Percentiles rank a stretch among this genome's conserved stretches.
These are phyloP conservation scores for Neonectria sp. DNA, from an alignment of 2,329 filamentous ascomycete species.

Conservation along the genomic window DNA sequence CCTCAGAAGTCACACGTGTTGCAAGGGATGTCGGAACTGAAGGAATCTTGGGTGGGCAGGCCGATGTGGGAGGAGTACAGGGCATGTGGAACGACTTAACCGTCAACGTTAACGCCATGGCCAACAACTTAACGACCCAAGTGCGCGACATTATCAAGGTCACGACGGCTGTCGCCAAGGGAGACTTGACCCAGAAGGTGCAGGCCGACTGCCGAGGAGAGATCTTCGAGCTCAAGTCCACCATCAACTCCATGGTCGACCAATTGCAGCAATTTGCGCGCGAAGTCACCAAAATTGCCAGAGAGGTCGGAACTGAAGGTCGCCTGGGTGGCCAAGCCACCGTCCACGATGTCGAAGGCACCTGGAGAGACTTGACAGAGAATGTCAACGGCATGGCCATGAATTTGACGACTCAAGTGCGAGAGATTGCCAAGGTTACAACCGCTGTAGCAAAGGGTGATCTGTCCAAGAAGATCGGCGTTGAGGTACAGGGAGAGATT, in stretches of 20 bases:
- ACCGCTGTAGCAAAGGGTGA: constrained; percentile 96
- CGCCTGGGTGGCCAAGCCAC: constrained; percentile 94
- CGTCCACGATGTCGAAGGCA: constrained; percentile 95
- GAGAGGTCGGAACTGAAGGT: constrained; percentile 97
- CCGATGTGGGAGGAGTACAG: constrained; percentile 86
- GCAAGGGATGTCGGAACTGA: constrained; percentile 89
- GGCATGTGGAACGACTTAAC: constrained; percentile 93
- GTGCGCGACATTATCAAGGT: constrained; percentile 95
- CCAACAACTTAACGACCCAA: constrained; percentile 88
- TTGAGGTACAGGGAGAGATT: constrained; percentile 95
- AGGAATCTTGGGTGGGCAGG: constrained; percentile 86
- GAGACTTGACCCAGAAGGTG: constrained; percentile 97
- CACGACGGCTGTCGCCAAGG: constrained; percentile 80
- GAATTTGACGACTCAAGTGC: constrained; percentile 97
- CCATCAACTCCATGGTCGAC: constrained; percentile 99
- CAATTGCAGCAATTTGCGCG: constrained; percentile 96
- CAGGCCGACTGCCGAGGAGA: constrained; percentile 93
- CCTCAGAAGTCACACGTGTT: constrained; percentile 86
- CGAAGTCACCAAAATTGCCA: constrained; percentile 96
- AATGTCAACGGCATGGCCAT: constrained; percentile 99
- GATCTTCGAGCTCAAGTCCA: constrained; percentile 95
- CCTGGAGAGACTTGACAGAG: constrained; percentile 95
- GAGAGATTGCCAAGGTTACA: constrained; percentile 97
- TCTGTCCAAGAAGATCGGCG: constrained; percentile 94
- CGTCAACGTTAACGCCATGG: constrained; percentile 90